These are phyloP conservation scores for Apostasia shenzhenica DNA, from an alignment of 106 monocot genomes.

Conservation along the genomic window DNA sequence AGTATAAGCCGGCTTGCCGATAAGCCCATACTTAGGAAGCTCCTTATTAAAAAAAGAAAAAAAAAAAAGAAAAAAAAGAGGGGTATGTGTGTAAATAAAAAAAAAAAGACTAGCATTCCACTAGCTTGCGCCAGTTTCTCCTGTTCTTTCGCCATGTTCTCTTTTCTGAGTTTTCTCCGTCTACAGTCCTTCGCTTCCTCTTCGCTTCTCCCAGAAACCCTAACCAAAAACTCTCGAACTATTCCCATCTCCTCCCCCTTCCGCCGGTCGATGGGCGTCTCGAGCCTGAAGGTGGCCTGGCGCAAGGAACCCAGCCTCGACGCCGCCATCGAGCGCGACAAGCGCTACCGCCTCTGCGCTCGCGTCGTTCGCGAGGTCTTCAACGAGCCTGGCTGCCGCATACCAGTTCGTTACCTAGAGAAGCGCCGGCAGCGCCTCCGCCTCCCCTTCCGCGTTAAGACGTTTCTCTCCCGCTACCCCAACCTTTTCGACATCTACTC, in stretches of 20 bases:
- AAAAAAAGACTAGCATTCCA: no score
- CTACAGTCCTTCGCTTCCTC: neutral
- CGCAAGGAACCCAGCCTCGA: conserved; percentile 55
- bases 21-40: no score
- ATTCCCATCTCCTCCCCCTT: neutral
- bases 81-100: no score
- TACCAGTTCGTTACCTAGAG: conserved; percentile 81
- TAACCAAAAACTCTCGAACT: neutral
- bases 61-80: no score
- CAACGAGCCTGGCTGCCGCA: conserved; percentile 39
- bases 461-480: conserved; percentile 67
- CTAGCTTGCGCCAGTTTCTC: no score
- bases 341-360: conserved; percentile 47
- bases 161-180: no score
- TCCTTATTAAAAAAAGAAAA: no score
- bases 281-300: conserved; percentile 83
- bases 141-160: no score
- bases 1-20: no score
- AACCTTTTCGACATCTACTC: conserved; percentile 55
- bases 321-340: conserved; percentile 66
- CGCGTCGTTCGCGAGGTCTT: conserved; percentile 82
- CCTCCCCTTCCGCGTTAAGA: conserved; percentile 40
- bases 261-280: conserved; percentile 12
- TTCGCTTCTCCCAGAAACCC: neutral
- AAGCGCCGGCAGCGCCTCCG: conserved; percentile 67